A percentile compares a stretch with the other conserved stretches of the same genome.
Conservation (phyloP, 371 early-diverging fungal genomes). For the Mortierella polycephala region DNA sequence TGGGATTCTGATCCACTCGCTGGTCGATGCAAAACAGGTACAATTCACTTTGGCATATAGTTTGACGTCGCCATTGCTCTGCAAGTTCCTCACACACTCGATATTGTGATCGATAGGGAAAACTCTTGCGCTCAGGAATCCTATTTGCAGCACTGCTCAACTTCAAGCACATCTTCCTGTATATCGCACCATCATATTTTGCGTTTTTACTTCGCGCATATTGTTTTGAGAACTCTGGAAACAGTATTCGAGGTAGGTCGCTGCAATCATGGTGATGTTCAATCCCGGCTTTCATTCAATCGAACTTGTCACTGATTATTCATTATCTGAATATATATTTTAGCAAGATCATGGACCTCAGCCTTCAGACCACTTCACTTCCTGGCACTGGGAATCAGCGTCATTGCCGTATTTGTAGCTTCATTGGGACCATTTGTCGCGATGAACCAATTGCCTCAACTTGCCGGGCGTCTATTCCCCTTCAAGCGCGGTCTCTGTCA, state of each 20-base stretch:
- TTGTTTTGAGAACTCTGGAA: slow-evolving; percentile 65
- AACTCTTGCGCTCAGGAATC: slow-evolving; percentile 75
- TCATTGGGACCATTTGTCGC: slow-evolving; percentile 89
- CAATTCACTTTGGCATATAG: too few species aligned
- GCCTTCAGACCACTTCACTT: slow-evolving; percentile 57
- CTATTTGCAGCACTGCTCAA: slow-evolving; percentile 90
- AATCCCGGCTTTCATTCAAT: neutral
- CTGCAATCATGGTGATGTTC: neutral
- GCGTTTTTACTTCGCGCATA: slow-evolving; percentile 88
- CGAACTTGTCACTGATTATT: neutral
- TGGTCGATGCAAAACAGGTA: slow-evolving; percentile 81
- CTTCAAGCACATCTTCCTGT: slow-evolving; percentile 97
- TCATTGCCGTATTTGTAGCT: slow-evolving; percentile 73
- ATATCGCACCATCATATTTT: slow-evolving; percentile 95
- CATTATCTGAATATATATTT: neutral
- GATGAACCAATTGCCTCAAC: slow-evolving; percentile 74
- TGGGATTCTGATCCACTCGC: slow-evolving; percentile 86
- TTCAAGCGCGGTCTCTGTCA: slow-evolving; percentile 96
- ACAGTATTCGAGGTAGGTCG: slow-evolving; percentile 40
- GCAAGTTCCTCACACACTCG: neutral
- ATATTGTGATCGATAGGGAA: slow-evolving; percentile 56
- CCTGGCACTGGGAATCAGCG: slow-evolving; percentile 71
- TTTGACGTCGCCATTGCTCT: too few species aligned
- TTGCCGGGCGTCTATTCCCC: slow-evolving; percentile 92
- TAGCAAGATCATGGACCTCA: slow-evolving; percentile 51